These are phyloP conservation scores for Naganishia liquefaciens DNA, from an alignment of 1,284 basidiomycete genomes.

Conservation along the genomic window DNA sequence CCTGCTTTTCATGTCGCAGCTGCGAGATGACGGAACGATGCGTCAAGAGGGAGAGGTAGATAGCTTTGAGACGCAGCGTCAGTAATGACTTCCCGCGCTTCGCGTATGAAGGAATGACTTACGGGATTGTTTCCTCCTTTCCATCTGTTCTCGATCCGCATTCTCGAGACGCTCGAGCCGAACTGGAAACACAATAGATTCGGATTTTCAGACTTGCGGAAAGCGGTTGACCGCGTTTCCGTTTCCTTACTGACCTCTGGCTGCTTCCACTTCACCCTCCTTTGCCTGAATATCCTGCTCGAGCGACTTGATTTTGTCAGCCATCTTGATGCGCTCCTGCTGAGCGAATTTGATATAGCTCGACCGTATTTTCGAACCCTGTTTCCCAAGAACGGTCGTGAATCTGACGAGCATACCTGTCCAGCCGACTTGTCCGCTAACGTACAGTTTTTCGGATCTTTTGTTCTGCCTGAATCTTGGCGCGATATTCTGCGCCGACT, in stretches of 20 bases:
- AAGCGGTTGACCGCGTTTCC: too few species aligned
- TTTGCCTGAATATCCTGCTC: slow-evolving; percentile 66
- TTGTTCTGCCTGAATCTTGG: slow-evolving; percentile 66
- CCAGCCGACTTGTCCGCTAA: slow-evolving; percentile 12
- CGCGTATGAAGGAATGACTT: slow-evolving; percentile 46
- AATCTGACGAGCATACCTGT: neutral
- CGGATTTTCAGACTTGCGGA: too few species aligned
- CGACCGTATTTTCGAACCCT: slow-evolving; percentile 88
- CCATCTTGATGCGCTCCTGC: slow-evolving; percentile 79
- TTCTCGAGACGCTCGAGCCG: slow-evolving; percentile 32
- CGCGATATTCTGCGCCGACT: slow-evolving; percentile 70
- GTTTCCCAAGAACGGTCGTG: slow-evolving; percentile 20
- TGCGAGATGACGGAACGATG: slow-evolving; percentile 76
- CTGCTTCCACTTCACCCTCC: slow-evolving; percentile 58
- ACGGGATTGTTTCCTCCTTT: slow-evolving; percentile 83
- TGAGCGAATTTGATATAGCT: slow-evolving; percentile 82
- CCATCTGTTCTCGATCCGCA: slow-evolving; percentile 56
- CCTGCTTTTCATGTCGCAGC: slow-evolving; percentile 69
- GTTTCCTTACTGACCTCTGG: slow-evolving; percentile 37
- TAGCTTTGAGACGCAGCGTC: slow-evolving; percentile 58
- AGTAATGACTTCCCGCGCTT: neutral
- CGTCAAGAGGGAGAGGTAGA: slow-evolving; percentile 72
- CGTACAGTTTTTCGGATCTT: slow-evolving; percentile 78
- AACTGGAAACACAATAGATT: too few species aligned
- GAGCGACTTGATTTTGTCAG: slow-evolving; percentile 61